Evolutionary conservation across 495 filamentous ascomycete species (phyloP), one percentile per base, ranked within the genome.

Genomic region (Neurospora intermedia): DNA sequence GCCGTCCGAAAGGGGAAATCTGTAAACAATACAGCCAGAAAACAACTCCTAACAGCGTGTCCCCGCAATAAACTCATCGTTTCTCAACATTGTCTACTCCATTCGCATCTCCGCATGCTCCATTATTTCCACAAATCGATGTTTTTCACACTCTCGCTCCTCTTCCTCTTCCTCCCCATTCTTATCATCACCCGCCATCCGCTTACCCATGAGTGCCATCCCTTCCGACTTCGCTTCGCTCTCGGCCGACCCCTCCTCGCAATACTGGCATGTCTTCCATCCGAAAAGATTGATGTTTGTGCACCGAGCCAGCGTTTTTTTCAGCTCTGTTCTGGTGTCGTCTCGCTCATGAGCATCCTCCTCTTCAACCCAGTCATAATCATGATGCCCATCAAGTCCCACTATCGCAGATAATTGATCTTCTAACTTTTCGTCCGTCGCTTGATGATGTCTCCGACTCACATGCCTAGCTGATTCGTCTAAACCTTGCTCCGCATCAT

Each of bases 241-340:
- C 15, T 69, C 59, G 1, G 79, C 39, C 1, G 48, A 72, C 5
- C 31, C 73, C 10, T 69, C 62, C 13, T 73, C 75, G 74, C 78
- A 75, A 1, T 31, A 31, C 4, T 66, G 3, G 54, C 54, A 66
- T 35, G 27, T 38, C 54, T 66, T 13, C 48, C 27, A 66, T 16
- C 13, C 54, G 27, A 2, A 6, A 66, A 18, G 13, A 5, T 38
- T 66, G 31, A 35, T 35, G 6, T 66, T 18, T 4, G 11, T 35
- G 54, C 23, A 66, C 6, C 27, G 23, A 35, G 54, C 27, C 54
- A 66, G 6, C 15, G 27, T 15, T 66, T 7, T 38, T 7, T 16
- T 13, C 7, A 66, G 54, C 35, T 15, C 2, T 66, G 54, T 38
- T 35, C 27, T 38, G 15, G 2, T 16, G 3, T 27, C 54, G 27